These are phyloP conservation scores for Acarospora socialis DNA, from an alignment of 2,329 filamentous ascomycete species.

Conservation along the genomic window DNA sequence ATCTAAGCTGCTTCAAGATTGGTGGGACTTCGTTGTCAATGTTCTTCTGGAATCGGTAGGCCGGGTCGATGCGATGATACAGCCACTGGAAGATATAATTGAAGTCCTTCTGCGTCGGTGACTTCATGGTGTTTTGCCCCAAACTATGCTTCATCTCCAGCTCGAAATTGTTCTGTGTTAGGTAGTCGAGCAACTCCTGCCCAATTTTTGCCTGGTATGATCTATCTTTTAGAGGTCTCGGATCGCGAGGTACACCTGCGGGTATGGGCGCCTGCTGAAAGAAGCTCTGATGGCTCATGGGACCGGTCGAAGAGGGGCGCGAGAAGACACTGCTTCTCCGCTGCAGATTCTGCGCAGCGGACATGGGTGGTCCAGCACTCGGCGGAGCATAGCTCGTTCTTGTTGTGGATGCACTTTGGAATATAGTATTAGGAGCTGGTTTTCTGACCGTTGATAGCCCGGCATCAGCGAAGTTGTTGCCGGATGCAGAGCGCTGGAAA, in stretches of 20 bases:
- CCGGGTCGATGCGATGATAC: constrained; percentile 89
- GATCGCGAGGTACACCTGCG: constrained; percentile 73
- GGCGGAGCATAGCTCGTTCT: constrained; percentile 46
- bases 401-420: constrained; percentile 47
- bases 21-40: constrained; percentile 92
- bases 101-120: constrained; percentile 96
- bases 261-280: constrained; percentile 76
- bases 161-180: constrained; percentile 89
- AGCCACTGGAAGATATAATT: constrained; percentile 97
- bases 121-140: constrained; percentile 81
- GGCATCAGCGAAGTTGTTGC: constrained; percentile 62
- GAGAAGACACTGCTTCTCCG: constrained; percentile 72
- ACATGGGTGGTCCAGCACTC: constrained; percentile 39
- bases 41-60: constrained; percentile 81
- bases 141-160: constrained; percentile 92
- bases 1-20: constrained; percentile 81
- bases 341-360: constrained; percentile 40
- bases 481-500: constrained; percentile 74
- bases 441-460: constrained; percentile 71
- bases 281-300: constrained; percentile 76
- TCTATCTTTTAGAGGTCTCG: constrained; percentile 69
- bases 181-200: constrained; percentile 80
- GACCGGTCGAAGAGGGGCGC: constrained; percentile 53
- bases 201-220: constrained; percentile 69
- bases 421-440: constrained; percentile 58